Base-by-base conservation (phyloP, 768 basidiomycete genomes). In the Serendipita indica region DNA sequence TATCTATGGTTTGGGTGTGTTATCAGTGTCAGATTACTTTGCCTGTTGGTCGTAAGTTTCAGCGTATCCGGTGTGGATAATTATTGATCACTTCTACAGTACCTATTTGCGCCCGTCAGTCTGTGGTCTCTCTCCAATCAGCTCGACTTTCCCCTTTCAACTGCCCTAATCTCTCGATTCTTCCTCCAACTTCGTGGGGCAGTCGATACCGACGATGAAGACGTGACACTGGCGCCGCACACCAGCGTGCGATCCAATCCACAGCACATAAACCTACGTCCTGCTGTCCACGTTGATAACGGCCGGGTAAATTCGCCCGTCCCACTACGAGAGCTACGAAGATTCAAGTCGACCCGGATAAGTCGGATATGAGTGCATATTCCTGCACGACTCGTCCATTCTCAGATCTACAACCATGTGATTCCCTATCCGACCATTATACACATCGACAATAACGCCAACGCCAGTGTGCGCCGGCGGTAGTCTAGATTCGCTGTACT, bases 121-220 rank as follows among this genome's bases (percentile, higher is more conserved):
- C 32, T 54, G 3, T 54, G 49, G 49, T 54, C 32, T 28, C 20
- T 54, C 10, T 18, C 49, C 1, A 54, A 54, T 18, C 49, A 54
- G 32, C 22, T 54, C 22, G 49, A 54, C n/a, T 54, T 54, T 18
- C 49, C 49, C 27, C 16, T 2, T 10, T 2, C 30, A 22, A 54
- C 22, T 18, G 49, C 49, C 12, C 32, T 54, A 28, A 54, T 54
- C 10, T 25, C 49, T 10, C 22, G 49, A 27, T 54, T 54, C 49
- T 54, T 54, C 30, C 22, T 54, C 32, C 49, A 54, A 33, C 49
- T 54, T 30, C 49, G 49, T 10, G 49, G 49, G 7, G 49, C 49
- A 10, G 25, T 54, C 22, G n/a, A 6, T 25, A 43, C 41, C 5
- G 41, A 43, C 5, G 41, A 43, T 5, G 41, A 43, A 25, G n/a